These are phyloP conservation scores for Cyberlindnera sargentensis DNA, from an alignment of 805 yeast genomes.

Conservation along the genomic window DNA sequence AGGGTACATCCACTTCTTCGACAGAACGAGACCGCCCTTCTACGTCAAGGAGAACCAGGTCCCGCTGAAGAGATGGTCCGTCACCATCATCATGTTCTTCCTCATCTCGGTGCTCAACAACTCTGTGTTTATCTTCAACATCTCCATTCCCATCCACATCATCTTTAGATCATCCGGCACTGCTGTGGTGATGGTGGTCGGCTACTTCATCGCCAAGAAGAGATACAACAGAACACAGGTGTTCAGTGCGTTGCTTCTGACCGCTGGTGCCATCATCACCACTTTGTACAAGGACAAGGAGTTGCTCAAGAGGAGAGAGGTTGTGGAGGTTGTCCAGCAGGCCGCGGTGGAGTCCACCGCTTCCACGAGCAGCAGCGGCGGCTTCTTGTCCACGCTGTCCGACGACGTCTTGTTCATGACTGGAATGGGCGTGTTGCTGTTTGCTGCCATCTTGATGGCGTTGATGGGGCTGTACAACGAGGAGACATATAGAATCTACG, in stretches of 20 bases:
- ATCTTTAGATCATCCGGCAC: constrained; percentile 60
- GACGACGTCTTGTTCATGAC: constrained; percentile 17
- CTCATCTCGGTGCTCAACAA: constrained; percentile 49
- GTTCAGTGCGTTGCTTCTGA: constrained; percentile 41
- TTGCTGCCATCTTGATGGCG: constrained; percentile 46
- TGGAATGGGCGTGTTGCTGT: constrained; percentile 31
- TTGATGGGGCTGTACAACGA: constrained; percentile 56
- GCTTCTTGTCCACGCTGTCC: constrained; percentile 3
- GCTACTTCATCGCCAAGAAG: constrained; percentile 39
- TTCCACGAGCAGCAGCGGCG: background rate
- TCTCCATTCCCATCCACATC: constrained; percentile 63
- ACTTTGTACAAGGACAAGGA: constrained; percentile 27
- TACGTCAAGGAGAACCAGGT: constrained; percentile 29
- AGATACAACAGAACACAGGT: constrained; percentile 40
- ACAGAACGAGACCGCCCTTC: constrained; percentile 24
- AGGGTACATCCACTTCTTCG: constrained; percentile 33
- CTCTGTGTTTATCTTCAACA: constrained; percentile 45
- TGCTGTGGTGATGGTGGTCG: constrained; percentile 52
- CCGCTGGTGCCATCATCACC: constrained; percentile 37
- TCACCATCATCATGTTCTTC: constrained; percentile 45
- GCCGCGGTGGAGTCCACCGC: too few species aligned
- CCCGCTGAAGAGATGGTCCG: constrained; percentile 37
- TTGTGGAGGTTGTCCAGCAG: background rate
- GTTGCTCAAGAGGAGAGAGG: constrained; percentile 15
- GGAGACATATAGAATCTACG: constrained; percentile 39